A percentile compares a stretch with the other conserved stretches of the same genome.
Evolutionary conservation across 1,284 basidiomycete genomes (phyloP).

Genomic region (Boletellus deceptivus): DNA sequence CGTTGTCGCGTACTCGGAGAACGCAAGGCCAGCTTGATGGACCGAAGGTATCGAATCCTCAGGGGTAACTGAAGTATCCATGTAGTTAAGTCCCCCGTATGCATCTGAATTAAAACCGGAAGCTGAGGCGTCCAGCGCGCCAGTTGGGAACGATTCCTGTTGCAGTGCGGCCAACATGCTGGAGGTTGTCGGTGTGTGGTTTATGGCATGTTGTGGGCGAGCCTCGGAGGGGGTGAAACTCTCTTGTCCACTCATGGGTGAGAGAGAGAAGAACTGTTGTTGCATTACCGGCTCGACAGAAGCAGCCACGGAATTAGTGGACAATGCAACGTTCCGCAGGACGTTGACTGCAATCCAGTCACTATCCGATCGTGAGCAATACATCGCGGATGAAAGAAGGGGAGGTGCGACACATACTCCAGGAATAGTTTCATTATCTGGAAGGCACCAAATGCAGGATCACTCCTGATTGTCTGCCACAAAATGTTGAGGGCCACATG

Average conservation of each 20-base stretch:
- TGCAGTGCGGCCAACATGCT: conserved; percentile 84
- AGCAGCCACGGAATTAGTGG: conserved; percentile 84
- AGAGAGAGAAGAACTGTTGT: conserved; percentile 77
- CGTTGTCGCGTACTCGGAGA: conserved; percentile 63
- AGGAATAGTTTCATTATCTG: conserved; percentile 87
- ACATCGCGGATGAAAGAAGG: conserved; percentile 7
- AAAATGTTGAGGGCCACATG: conserved; percentile 4
- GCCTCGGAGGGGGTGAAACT: conserved; percentile 61
- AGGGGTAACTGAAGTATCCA: conserved; percentile 63
- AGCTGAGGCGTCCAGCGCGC: conserved; percentile 59
- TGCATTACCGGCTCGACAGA: conserved; percentile 88
- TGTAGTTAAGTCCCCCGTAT: conserved; percentile 68
- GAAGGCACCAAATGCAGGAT: conserved; percentile 86
- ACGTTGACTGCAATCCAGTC: conserved; percentile 90
- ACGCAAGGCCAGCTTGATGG: conserved; percentile 58
- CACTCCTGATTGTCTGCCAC: conserved; percentile 80
- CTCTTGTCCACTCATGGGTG: conserved; percentile 79
- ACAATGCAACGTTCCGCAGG: conserved; percentile 78
- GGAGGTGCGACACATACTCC: conserved; percentile 54
- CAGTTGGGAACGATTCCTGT: conserved; percentile 63
- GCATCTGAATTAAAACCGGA: conserved; percentile 62
- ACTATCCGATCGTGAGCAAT: conserved; percentile 40
- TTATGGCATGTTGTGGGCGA: conserved; percentile 52
- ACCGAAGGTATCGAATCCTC: conserved; percentile 56
- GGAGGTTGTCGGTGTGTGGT: conserved; percentile 77